Percentiles rank a stretch among this genome's conserved stretches.
phyloP scores from a whole-genome alignment of 1,284 basidiomycete species.

The Anthracocystis setariae region DNA sequence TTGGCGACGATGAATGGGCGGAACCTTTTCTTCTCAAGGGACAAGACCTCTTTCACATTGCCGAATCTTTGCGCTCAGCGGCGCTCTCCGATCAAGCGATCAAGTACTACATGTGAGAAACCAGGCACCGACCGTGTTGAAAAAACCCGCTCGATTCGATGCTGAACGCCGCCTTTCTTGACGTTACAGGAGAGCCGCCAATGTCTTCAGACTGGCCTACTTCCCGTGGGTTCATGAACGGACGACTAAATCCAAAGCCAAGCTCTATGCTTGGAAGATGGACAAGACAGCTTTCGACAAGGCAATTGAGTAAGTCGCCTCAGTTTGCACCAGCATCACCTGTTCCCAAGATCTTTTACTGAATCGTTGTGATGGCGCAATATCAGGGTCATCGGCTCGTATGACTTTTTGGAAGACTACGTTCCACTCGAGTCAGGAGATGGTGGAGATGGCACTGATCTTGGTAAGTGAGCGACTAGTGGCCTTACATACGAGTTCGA shows the following conservation, averaged over 20 bases:
- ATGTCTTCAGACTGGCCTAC: constrained; percentile 35
- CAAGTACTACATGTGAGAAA: constrained; percentile 29
- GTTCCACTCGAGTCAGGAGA: constrained; percentile 8
- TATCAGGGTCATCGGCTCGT: constrained; percentile 10
- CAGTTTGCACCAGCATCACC: too few relatives aligned
- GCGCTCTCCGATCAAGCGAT: constrained; percentile 10
- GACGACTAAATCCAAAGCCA: constrained; percentile 23
- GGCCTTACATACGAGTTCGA: too few relatives aligned
- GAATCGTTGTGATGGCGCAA: not conserved
- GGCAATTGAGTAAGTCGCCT: constrained; percentile 16
- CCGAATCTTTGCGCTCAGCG: constrained; percentile 7
- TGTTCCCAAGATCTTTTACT: too few relatives aligned
- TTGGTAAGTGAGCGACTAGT: too few relatives aligned
- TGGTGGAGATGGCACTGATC: not conserved
- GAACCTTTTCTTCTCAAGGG: constrained; percentile 25
- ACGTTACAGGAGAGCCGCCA: constrained; percentile 31
- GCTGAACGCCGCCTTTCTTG: too few relatives aligned
- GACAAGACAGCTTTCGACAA: constrained; percentile 24
- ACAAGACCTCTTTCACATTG: constrained; percentile 14
- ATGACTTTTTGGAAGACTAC: constrained; percentile 3
- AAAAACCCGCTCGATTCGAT: too few relatives aligned
- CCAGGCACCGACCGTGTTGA: too few relatives aligned
- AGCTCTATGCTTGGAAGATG: constrained; percentile 32
- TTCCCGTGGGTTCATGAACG: constrained; percentile 41
- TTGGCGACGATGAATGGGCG: constrained; percentile 44